A percentile compares a stretch with the other conserved stretches of the same genome.
phyloP scores from a whole-genome alignment of 805 yeast species.

The Wickerhamomyces ciferrii region DNA sequence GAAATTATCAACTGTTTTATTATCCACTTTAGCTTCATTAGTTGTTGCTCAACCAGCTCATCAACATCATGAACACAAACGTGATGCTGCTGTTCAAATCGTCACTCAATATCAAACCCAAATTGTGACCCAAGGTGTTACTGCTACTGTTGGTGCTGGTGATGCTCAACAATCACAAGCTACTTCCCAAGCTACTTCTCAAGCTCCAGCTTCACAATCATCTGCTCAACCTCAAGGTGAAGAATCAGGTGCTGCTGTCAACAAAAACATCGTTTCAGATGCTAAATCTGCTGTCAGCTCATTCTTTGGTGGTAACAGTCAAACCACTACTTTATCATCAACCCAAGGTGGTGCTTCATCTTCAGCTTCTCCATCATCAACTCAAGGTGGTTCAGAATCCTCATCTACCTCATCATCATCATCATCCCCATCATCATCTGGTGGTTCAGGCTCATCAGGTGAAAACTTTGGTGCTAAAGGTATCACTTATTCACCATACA shows the following conservation, averaged over 20 bases:
- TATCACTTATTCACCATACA: constrained; percentile 63
- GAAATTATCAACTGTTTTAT: neutral
- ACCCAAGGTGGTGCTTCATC: constrained; percentile 1
- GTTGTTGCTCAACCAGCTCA: neutral
- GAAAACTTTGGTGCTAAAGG: constrained; percentile 41
- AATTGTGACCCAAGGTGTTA: neutral
- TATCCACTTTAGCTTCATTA: neutral
- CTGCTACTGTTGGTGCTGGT: neutral
- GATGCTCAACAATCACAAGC: neutral
- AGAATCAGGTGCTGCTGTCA: neutral
- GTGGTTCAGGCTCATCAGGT: constrained; percentile 21
- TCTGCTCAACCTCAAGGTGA: neutral
- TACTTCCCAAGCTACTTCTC: neutral
- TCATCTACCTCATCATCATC: constrained; percentile 14
- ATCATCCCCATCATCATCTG: constrained; percentile 26
- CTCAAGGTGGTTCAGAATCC: constrained; percentile 9
- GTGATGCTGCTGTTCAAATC: neutral
- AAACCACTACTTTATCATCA: neutral
- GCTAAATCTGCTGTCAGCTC: neutral
- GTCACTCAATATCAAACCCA: neutral
- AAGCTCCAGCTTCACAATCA: neutral
- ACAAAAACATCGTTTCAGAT: neutral
- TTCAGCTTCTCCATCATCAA: constrained; percentile 15
- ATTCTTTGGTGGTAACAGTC: neutral
- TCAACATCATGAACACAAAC: neutral